Evolutionary conservation across 176 grass and related monocot species (phyloP).

Genomic region (Rhynchospora breviuscula): DNA sequence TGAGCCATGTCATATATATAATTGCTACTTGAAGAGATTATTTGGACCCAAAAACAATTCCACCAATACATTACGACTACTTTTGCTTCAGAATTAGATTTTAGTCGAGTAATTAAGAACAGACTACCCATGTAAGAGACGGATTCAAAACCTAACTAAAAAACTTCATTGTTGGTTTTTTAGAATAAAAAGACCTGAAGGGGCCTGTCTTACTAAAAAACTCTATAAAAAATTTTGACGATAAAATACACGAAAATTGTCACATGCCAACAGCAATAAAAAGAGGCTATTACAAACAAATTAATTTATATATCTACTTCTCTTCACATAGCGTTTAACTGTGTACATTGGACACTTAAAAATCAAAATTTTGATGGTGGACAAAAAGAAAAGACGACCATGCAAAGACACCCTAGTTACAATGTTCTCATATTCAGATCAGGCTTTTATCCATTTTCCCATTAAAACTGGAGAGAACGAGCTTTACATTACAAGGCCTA

Average conservation of each 20-base stretch:
- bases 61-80: neutral
- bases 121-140: no score
- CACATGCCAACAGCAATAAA: neutral
- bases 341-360: neutral
- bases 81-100: neutral
- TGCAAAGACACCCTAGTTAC: neutral
- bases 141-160: no score
- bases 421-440: neutral
- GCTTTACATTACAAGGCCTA: neutral
- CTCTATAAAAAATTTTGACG: no score
- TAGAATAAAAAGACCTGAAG: no score
- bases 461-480: neutral
- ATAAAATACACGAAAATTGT: neutral
- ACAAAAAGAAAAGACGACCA: constrained; percentile 4
- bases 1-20: neutral
- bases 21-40: neutral
- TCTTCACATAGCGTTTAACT: neutral
- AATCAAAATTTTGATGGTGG: neutral
- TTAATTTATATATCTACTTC: neutral
- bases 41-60: neutral
- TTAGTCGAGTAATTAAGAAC: no score
- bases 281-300: neutral
- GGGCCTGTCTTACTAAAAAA: no score
- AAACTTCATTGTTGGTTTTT: no score
- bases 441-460: neutral